These are phyloP conservation scores for Xylariomycetidae sp. DNA, from an alignment of 2,329 filamentous ascomycete genomes.

Conservation along the genomic window DNA sequence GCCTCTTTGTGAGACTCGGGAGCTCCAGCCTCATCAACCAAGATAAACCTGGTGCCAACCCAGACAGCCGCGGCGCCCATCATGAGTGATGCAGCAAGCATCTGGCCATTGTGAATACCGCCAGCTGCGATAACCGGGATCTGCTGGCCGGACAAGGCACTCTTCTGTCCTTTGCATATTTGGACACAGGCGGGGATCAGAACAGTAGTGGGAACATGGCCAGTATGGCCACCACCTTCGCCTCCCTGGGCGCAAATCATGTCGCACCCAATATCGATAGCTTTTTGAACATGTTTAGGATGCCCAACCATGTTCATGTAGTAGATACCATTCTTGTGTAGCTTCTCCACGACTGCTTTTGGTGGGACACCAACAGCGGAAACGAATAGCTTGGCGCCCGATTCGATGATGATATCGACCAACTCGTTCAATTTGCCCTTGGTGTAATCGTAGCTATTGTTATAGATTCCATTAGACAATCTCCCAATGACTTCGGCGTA, in stretches of 20 bases:
- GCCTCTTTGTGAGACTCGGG: conserved; percentile 93
- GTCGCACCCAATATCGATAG: conserved; percentile 84
- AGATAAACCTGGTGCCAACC: conserved; percentile 94
- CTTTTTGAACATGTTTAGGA: conserved; percentile 98
- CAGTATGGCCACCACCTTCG: conserved; percentile 94
- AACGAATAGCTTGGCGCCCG: conserved; percentile 88
- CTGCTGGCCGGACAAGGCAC: conserved; percentile 77
- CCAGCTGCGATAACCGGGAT: conserved; percentile 93
- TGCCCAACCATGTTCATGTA: conserved; percentile 99
- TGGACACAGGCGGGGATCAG: conserved; percentile 91
- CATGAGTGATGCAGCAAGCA: conserved; percentile 84
- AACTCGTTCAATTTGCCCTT: conserved; percentile 96
- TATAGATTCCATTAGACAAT: conserved; percentile 13
- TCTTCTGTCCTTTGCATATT: conserved; percentile 74
- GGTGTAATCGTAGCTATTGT: conserved; percentile 90
- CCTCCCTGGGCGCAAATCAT: conserved; percentile 98
- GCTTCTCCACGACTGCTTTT: conserved; percentile 79
- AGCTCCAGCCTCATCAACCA: conserved; percentile 90
- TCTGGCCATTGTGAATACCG: conserved; percentile 89
- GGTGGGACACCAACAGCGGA: conserved; percentile 94
- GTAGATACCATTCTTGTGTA: conserved; percentile 81
- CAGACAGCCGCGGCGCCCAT: conserved; percentile 90
- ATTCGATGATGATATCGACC: conserved; percentile 87
- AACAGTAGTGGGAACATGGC: conserved; percentile 85
- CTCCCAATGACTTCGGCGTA: conserved; percentile 3